Evolutionary conservation across 176 grass and related monocot species (phyloP), one percentile per base, ranked within the genome.

Genomic region (Otatea glauca): DNA sequence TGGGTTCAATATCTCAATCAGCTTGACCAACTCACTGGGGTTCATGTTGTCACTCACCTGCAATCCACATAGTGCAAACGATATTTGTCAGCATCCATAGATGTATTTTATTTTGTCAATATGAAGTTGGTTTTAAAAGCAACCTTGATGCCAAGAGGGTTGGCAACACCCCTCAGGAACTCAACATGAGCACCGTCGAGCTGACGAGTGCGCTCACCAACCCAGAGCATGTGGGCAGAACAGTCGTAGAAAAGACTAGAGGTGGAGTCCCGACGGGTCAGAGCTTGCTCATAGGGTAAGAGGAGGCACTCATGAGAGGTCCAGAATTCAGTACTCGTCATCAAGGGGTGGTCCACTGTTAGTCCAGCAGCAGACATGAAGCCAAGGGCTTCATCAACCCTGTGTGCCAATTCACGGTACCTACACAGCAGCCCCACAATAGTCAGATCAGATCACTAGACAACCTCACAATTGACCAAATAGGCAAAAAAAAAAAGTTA

Each of bases 31-130:
- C 8, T 97, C 92, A 23, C 17, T 77, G 0, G 94, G 94, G 54
- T 97, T 85, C 94, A 97, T 97, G 76, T 97, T 97, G 78, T 97
- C 94, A 80, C 94, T 97, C 42, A 94, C 94, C 94, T 97, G 75
- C 56, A 89, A 81, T 65, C 39, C 20, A 88, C 18, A 77, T 54
- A 76, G 70, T n/a, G 32, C 50, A 68, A 81, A 63, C 15, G 3
- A 50, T 9, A 63, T 20, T 66, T 18, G 14, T 71, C 49, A 71
- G 47, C 84, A 82, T 45, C 13, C 14, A 18, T 17, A 41, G 0
- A 2, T 41, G 13, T 4, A 48, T 60, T 84, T 27, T 49, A 47
- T 59, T 39, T 50, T 64, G 3, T 58, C 7, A 67, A 42, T 39
- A 35, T 59, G 42, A 41, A 44, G 48, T 84, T 65, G 29, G 38